phyloP scores from a whole-genome alignment of 345 rosid species.

The Eucalyptus globulus region DNA sequence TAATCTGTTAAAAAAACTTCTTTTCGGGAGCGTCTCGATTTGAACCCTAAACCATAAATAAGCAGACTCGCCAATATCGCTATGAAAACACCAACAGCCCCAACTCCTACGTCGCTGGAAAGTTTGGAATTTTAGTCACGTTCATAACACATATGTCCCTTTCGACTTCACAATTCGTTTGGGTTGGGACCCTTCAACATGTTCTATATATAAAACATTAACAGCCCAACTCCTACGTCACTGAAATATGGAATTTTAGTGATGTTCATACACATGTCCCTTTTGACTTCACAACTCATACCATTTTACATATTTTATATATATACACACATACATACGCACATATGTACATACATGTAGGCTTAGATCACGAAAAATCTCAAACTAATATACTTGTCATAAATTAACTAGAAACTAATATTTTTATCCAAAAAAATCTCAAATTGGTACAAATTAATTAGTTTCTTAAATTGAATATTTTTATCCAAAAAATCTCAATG shows the following conservation, averaged over 20 bases:
- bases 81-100: background rate
- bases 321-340: too few species aligned
- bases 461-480: too few species aligned
- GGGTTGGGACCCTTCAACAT: background rate
- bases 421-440: too few species aligned
- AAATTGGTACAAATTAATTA: too few species aligned
- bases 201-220: background rate
- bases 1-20: background rate
- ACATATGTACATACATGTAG: too few species aligned
- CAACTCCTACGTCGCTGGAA: background rate
- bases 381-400: fast-evolving
- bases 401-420: fast-evolving
- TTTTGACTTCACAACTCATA: too few species aligned
- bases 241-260: background rate
- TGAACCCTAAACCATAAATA: background rate
- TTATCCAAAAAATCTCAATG: too few species aligned
- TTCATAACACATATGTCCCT: background rate
- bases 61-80: background rate
- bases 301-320: background rate
- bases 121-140: background rate
- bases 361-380: too few species aligned
- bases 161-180: background rate
- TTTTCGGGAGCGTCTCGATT: background rate
- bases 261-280: background rate
- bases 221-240: background rate